Evolutionary conservation across 768 basidiomycete genomes (phyloP), one percentile per base, ranked within the genome.

Genomic region (Saitozyma podzolica): DNA sequence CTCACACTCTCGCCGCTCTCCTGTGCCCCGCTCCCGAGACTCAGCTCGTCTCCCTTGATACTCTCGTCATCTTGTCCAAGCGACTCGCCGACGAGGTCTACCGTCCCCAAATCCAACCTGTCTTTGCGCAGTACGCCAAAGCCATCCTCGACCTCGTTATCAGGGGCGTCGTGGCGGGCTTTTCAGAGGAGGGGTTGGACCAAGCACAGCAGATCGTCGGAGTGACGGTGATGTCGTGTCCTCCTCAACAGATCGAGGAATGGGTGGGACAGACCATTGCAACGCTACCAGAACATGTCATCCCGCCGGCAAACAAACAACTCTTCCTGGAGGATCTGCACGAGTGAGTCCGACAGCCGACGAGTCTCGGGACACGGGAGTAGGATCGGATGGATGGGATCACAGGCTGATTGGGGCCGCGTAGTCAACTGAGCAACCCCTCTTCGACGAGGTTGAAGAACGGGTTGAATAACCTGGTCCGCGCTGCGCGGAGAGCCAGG

Each of bases 21-120:
- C 88, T 88, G 11, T 85, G 96, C 47, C 86, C 93, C 48, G 87
- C 92, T 56, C 83, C 87, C 61, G 91, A 92, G 72, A 87, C 90
- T 65, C 83, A 91, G 63, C 89, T 92, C 79, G 72, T 88, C 48
- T 83, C 91, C 42, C 82, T 99, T 67, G 91, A 95, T 72, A 81
- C 92, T 54, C 85, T 97, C 80, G 86, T 87, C 19, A 40, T 65
- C n/a, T 53, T 96, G 63, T 80, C 95, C 56, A 86, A 85, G 11
- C 89, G 93, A 84, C 91, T 63, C 40, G 54, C 39, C 45, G 42
- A 58, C 51, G 58, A 47, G 9, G 29, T 58, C 20, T 69, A 43
- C 49, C 62, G 53, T 47, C 53, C 52, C 10, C 51, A 17, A 67
- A 81, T 56, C 80, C 82, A n/a, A 77, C 81, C 40, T 57, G 72